These are phyloP conservation scores for Diaporthe eres DNA, from an alignment of 2,329 filamentous ascomycete genomes.

Conservation along the genomic window DNA sequence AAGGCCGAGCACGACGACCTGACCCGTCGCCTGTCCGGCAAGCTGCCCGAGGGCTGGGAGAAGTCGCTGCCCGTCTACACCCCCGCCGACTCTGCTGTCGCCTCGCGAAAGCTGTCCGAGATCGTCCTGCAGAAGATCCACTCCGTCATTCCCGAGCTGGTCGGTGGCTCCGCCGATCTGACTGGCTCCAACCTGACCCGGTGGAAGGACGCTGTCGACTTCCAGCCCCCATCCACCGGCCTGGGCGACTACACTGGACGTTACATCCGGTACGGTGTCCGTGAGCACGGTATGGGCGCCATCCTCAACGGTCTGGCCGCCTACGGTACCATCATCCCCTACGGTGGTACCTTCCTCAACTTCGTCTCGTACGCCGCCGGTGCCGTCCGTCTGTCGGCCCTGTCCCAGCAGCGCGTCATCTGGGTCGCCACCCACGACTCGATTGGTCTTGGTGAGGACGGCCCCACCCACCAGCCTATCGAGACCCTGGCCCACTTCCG, in stretches of 20 bases:
- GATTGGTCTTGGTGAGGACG: constrained; percentile 98
- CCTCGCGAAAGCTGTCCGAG: constrained; percentile 97
- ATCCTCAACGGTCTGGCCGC: constrained; percentile 96
- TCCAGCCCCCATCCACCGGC: constrained; percentile 89
- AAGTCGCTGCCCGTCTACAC: constrained; percentile 94
- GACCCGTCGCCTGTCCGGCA: constrained; percentile 81
- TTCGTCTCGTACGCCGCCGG: constrained; percentile 98
- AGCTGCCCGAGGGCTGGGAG: constrained; percentile 97
- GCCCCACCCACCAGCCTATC: constrained; percentile 98
- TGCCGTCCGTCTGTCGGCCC: constrained; percentile 91
- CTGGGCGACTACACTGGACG: constrained; percentile 93
- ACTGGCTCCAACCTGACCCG: constrained; percentile 99
- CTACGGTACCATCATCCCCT: constrained; percentile 95
- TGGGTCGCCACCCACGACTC: constrained; percentile 99
- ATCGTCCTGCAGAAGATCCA: constrained; percentile 91
- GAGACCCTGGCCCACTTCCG: constrained; percentile 99
- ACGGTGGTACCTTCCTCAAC: constrained; percentile 97
- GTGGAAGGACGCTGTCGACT: constrained; percentile 97
- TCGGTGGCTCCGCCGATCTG: constrained; percentile 97
- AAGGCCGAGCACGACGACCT: constrained; percentile 86
- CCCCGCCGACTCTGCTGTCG: constrained; percentile 84
- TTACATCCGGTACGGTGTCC: constrained; percentile 93
- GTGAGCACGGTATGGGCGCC: constrained; percentile 92
- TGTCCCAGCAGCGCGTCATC: constrained; percentile 92
- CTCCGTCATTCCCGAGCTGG: constrained; percentile 85